These are phyloP conservation scores for Volvox africanus DNA, from an alignment of 139 green algal species.

Conservation along the genomic window DNA sequence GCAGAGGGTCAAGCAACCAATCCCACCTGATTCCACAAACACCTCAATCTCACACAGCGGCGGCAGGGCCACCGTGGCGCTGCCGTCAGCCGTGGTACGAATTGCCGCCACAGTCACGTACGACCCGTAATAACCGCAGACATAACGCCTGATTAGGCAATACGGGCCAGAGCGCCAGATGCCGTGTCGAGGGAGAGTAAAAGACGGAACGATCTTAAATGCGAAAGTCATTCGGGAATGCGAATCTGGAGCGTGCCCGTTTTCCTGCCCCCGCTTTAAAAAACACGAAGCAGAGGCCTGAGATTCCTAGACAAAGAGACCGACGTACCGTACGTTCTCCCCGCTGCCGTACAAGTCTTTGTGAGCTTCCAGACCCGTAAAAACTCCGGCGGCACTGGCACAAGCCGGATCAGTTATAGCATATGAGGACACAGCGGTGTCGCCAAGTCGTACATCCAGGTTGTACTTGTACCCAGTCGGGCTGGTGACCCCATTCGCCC, in stretches of 20 bases:
- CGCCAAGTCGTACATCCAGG: constrained; percentile 9
- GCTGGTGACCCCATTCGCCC: too few relatives aligned
- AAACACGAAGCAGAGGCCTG: too few relatives aligned
- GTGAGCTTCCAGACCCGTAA: neutral
- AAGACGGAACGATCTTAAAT: too few relatives aligned
- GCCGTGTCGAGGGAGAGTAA: too few relatives aligned
- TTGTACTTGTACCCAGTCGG: neutral
- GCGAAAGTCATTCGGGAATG: too few relatives aligned
- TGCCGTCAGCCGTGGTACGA: neutral
- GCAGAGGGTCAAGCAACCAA: neutral
- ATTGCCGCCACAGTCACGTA: neutral
- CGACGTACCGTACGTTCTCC: neutral
- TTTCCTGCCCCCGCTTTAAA: too few relatives aligned
- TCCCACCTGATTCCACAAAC: neutral
- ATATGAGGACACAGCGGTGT: neutral
- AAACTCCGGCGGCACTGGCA: neutral
- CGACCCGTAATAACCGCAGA: neutral
- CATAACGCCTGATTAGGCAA: constrained; percentile 5
- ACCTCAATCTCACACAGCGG: constrained; percentile 44
- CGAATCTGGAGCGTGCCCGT: too few relatives aligned
- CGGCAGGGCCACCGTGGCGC: neutral
- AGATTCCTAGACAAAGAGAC: too few relatives aligned
- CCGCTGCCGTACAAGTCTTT: constrained; percentile 23
- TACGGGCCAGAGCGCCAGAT: too few relatives aligned
- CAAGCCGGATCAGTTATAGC: neutral